Base-by-base conservation (phyloP, 163 green algal species). In the Prototheca cutis region DNA sequence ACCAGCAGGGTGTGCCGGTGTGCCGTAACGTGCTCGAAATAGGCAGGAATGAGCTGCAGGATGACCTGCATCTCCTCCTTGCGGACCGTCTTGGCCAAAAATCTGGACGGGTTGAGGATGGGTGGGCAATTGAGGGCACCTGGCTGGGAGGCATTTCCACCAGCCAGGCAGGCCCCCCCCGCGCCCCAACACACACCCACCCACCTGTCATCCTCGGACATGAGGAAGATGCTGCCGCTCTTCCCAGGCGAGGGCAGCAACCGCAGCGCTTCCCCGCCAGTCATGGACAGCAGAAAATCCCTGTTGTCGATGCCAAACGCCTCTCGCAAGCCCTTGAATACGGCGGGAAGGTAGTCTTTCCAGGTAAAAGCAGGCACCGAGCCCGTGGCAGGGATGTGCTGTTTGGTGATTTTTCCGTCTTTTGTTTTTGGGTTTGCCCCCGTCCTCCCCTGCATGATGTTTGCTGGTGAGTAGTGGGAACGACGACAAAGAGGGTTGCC, bases 271-370 rank as follows among this genome's bases (percentile, higher is more conserved):
- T 53, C 40, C 13, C 66, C 66, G 19, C 69, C 90, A 21, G 84
- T 93, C 24, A 98, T 76, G 28, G 82, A 90, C 6, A 90, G 64
- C 58, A 98, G 81, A 77, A 97, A 98, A 56, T 96, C 85, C 6
- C 68, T 61, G 40, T 78, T 71, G 63, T 95, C 80, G 6, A 97
- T 84, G 55, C 77, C 81, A 53, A 89, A 94, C 24, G 74, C 55
- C 8, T 75, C 56, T 6, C 92, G 77, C 60, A 99, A 83, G 28
- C 81, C 71, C 27, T 73, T 71, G 72, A 95, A 95, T 0, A 81
- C 82, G 30, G 62, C 55, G 0, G 88, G 87, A 40, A 77, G 84
- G 70, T 96, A 98, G 72, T 96, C 87, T 72, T 94, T 96, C 90
- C 90, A 98, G 58, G 84, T 81, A 69, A 98, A 98, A 63, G 88